Evolutionary conservation across 441 rosid genomes (phyloP), one percentile per base, ranked within the genome.

Genomic region (Populus hybrid): DNA sequence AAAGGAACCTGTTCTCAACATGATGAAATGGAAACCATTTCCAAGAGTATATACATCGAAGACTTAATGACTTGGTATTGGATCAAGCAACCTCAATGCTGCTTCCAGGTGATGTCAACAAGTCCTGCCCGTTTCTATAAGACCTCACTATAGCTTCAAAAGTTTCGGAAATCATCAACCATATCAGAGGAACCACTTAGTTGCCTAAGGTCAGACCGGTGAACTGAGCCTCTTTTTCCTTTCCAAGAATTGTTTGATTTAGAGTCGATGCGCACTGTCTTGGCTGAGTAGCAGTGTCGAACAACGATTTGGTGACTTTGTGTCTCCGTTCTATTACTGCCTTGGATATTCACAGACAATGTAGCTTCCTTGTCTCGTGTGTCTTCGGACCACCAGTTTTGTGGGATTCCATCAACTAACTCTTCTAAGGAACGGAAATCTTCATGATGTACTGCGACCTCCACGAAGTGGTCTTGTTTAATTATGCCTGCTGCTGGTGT

Each of bases 321-420:
- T 18, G 84, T 85, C 78, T 92, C 92, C 4, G 90, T 89, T 50
- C 96, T 90, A 88, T 88, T 83, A 70, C 94, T 88, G 74, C 99
- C 97, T 78, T 89, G 90, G 11, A 93, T 81, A 24, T 78, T 82
- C 68, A 94, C 91, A 71, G 71, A 88, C 82, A 97, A 82, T 42
- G 86, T 77, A 38, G 86, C 94, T 87, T 93, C 98, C 89, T 92
- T 97, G 74, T 97, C 99, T 56, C 89, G 84, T 5, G 92, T 90
- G 79, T 95, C 97, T 85, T 95, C 99, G 68, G 87, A 87, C 97
- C 93, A 89, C 97, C 97, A 97, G 81, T 88, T 90, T 76, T 94
- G 98, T 3, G 98, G 97, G 65, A 90, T 86, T n/a, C 97, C 97
- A 80, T 97, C 99, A 16, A 86, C 93, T 29, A 84, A 83, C 75